Base-by-base conservation (phyloP, 1,139 yeast species). In the Sugiyamaella neomexicana region DNA sequence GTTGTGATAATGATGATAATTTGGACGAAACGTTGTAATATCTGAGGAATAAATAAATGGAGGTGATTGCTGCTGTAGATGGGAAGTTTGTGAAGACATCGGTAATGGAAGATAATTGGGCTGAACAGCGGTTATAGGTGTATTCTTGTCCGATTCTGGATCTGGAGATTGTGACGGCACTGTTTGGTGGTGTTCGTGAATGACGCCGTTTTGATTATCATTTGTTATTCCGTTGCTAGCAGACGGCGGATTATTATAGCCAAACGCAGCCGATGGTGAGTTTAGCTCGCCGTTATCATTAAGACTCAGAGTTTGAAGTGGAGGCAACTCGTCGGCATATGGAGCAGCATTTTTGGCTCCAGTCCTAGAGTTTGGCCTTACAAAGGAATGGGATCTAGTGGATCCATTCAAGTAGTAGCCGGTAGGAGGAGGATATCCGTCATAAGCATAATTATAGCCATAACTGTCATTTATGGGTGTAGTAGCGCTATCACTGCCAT, bases 391-490 rank as follows among this genome's bases (percentile, higher is more conserved):
- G 2, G 47, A 44, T 25, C 47, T 31, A 10, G 47, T 8, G 13
- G 49, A 23, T 3, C 49, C 41, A 15, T 45, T 47, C 20, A 47
- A 5, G 31, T 47, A 39, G 16, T 39, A 47, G 15, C 51, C 51
- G 7, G 41, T 42, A 9, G 25, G 25, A 20, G 25, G 25, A 20
- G 51, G 12, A 20, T 47, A 47, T n/a, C 51, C 46, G 10, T 29
- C 51, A 40, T 47, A 47, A 4, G 45, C 45, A 23, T 47, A 47
- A 32, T 47, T 40, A 31, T 47, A 47, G 6, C 51, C 45, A 47
- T 47, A 47, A 25, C 25, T 47, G 32, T 41, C 45, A 25, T 38
- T 47, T 5, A 16, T 32, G 16, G 34, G 31, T 5, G 49, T 20
- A 12, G 41, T 34, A 12, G 42, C 5, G 17, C 25, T 38, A 25